A percentile compares a stretch with the other conserved stretches of the same genome.
phyloP scores from a whole-genome alignment of 768 basidiomycete genomes.

The Phlebiopsis gigantea region DNA sequence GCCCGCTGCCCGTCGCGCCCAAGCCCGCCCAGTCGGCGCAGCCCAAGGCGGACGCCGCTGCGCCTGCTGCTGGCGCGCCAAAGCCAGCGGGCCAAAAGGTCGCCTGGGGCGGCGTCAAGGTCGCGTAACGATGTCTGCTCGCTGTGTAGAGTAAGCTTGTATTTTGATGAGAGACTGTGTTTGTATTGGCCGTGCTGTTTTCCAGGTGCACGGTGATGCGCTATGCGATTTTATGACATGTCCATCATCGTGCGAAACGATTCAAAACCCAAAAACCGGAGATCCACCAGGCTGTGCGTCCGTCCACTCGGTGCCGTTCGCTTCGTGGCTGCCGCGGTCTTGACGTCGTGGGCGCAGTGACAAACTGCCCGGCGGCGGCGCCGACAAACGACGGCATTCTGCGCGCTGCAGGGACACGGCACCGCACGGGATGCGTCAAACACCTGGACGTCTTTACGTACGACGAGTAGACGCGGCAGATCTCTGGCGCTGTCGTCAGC shows the following conservation, averaged over 20 bases:
- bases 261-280: too few relatives aligned
- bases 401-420: background rate
- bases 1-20: constrained; percentile 40
- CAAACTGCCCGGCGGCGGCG: background rate
- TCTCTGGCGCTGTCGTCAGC: background rate
- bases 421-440: background rate
- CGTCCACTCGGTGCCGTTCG: background rate
- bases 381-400: background rate
- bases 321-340: background rate
- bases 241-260: too few relatives aligned
- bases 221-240: too few relatives aligned
- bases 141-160: background rate
- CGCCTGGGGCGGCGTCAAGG: constrained; percentile 46
- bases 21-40: constrained; percentile 16
- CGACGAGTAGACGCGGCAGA: background rate
- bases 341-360: background rate
- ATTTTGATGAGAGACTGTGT: background rate
- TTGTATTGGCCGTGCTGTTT: background rate
- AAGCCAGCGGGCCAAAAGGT: constrained; percentile 48
- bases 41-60: constrained; percentile 12
- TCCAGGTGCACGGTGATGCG: too few relatives aligned
- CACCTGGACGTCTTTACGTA: background rate
- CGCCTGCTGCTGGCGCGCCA: constrained; percentile 21
- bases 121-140: constrained; percentile 14
- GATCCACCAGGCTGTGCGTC: background rate